These are phyloP conservation scores for Byssothecium circinans DNA, from an alignment of 2,329 filamentous ascomycete genomes.

Conservation along the genomic window DNA sequence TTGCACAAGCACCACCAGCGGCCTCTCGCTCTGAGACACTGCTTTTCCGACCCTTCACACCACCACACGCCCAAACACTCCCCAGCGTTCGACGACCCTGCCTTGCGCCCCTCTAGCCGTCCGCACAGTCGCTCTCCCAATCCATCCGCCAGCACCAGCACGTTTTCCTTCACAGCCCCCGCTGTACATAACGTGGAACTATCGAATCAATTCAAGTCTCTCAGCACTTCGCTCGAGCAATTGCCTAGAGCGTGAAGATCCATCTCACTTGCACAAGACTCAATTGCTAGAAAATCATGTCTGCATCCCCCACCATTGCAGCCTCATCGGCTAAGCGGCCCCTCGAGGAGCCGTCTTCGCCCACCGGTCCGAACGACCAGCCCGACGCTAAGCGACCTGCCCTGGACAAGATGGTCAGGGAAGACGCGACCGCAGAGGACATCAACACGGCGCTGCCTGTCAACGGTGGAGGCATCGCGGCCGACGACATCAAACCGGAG, in stretches of 20 bases:
- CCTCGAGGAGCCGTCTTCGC: constrained; percentile 94
- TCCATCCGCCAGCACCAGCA: constrained; percentile 68
- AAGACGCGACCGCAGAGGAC: constrained; percentile 57
- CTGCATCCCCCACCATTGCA: constrained; percentile 51
- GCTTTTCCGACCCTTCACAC: constrained; percentile 27
- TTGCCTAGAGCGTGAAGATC: constrained; percentile 36
- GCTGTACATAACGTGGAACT: constrained; percentile 64
- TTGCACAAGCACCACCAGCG: constrained; percentile 30
- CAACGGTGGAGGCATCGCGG: constrained; percentile 35
- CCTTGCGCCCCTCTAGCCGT: constrained; percentile 33
- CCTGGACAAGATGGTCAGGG: constrained; percentile 85
- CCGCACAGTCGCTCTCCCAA: constrained; percentile 30
- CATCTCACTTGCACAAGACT: constrained; percentile 23
- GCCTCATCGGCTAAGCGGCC: constrained; percentile 82
- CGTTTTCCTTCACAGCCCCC: constrained; percentile 86
- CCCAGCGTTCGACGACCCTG: constrained; percentile 40
- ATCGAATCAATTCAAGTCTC: constrained; percentile 44
- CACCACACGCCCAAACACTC: constrained; percentile 35
- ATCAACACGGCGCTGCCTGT: constrained; percentile 45
- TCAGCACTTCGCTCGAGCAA: constrained; percentile 32
- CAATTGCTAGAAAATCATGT: constrained; percentile 44
- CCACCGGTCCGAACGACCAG: constrained; percentile 86
- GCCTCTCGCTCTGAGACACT: constrained; percentile 30
- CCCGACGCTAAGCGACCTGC: constrained; percentile 96
- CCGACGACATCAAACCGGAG: constrained; percentile 37